Percentiles rank a stretch among this genome's conserved stretches.
Evolutionary conservation across 1,139 yeast genomes (phyloP).

Genomic region (Wickerhamomyces sp.): DNA sequence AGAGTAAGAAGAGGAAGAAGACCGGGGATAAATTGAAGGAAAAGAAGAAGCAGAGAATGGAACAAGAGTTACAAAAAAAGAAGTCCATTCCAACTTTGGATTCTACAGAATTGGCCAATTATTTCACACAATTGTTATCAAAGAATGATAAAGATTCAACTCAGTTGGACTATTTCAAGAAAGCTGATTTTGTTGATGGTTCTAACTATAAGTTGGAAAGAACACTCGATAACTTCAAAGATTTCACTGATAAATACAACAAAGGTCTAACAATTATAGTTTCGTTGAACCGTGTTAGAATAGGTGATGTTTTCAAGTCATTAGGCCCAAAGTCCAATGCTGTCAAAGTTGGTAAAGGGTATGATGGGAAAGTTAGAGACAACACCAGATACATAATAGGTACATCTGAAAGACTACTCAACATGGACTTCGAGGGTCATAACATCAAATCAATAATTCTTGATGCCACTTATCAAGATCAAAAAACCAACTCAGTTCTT

Average conservation of each 20-base stretch:
- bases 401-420: constrained; percentile 20
- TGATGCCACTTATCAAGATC: constrained; percentile 23
- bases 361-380: constrained; percentile 20
- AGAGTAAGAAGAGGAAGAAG: constrained; percentile 20
- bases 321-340: constrained; percentile 23
- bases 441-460: constrained; percentile 21
- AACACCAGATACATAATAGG: constrained; percentile 24
- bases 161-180: constrained; percentile 25
- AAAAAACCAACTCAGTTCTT: constrained; percentile 20
- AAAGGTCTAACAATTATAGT: constrained; percentile 23
- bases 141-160: constrained; percentile 19
- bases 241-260: constrained; percentile 23
- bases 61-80: constrained; percentile 19
- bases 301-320: constrained; percentile 23
- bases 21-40: constrained; percentile 23
- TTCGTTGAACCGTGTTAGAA: constrained; percentile 20
- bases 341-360: constrained; percentile 23
- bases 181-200: constrained; percentile 24
- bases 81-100: constrained; percentile 12
- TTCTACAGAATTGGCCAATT: constrained; percentile 18
- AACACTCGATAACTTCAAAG: constrained; percentile 21
- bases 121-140: constrained; percentile 20
- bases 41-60: constrained; percentile 22
- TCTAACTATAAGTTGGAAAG: constrained; percentile 23
- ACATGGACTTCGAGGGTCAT: constrained; percentile 13